Percentiles rank a stretch among this genome's conserved stretches.
Conservation (phyloP, 1,284 basidiomycete genomes). For the Naganishia cerealis region DNA sequence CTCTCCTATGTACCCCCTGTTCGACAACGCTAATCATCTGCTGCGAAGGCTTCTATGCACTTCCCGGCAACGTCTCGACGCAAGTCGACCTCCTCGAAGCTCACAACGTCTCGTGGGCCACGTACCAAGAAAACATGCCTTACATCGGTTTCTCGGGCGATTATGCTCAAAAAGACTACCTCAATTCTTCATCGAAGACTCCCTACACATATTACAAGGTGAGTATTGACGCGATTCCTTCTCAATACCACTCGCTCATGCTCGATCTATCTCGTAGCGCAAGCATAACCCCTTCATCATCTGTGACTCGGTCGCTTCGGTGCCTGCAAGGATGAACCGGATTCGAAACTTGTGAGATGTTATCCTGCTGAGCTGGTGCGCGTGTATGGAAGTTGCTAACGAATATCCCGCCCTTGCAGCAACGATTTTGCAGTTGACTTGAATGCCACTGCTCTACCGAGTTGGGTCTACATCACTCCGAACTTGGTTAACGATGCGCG, state of each 20-base stretch:
- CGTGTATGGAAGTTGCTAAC: slow-evolving; percentile 42
- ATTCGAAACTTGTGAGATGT: slow-evolving; percentile 67
- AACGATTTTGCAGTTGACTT: slow-evolving; percentile 51
- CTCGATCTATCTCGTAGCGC: slow-evolving; percentile 58
- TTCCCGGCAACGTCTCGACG: slow-evolving; percentile 58
- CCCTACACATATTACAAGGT: slow-evolving; percentile 51
- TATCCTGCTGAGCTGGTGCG: slow-evolving; percentile 45
- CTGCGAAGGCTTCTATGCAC: slow-evolving; percentile 38
- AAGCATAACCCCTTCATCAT: slow-evolving; percentile 66
- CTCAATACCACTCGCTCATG: not conserved
- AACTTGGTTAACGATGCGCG: slow-evolving; percentile 61
- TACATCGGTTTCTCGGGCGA: slow-evolving; percentile 58
- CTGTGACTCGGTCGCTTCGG: slow-evolving; percentile 58
- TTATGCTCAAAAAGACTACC: slow-evolving; percentile 58
- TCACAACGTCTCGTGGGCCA: slow-evolving; percentile 58
- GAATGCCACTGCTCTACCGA: slow-evolving; percentile 60
- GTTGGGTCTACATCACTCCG: slow-evolving; percentile 68
- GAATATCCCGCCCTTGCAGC: slow-evolving; percentile 49
- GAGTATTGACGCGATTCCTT: not conserved
- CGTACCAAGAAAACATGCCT: slow-evolving; percentile 63
- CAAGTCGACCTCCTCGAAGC: slow-evolving; percentile 66
- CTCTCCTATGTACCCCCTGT: slow-evolving; percentile 51
- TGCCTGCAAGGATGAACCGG: slow-evolving; percentile 56
- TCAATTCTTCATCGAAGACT: slow-evolving; percentile 51
- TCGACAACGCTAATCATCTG: slow-evolving; percentile 37